Evolutionary conservation across 73 alveolate species (phyloP).

Genomic region (Tetrahymena borealis): DNA sequence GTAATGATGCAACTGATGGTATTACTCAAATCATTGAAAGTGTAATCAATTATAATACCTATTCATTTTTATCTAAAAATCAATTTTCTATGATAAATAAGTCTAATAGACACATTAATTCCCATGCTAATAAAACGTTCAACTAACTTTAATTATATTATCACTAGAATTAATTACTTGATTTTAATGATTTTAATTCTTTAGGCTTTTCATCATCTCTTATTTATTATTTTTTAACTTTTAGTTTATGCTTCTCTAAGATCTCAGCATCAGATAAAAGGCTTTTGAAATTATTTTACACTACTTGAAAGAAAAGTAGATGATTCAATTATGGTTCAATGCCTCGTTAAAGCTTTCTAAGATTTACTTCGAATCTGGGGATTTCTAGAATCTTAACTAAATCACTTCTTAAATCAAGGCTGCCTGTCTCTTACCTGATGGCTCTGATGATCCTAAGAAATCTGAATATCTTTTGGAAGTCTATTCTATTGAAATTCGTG

Average conservation of each 20-base stretch:
- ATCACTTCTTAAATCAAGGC: constrained; percentile 41
- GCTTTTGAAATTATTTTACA: constrained; percentile 53
- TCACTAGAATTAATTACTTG: too few species aligned
- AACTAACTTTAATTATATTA: too few species aligned
- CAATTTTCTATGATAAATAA: neutral
- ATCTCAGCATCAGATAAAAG: constrained; percentile 17
- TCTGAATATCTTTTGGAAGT: constrained; percentile 23
- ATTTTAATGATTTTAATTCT: too few species aligned
- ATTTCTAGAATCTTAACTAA: constrained; percentile 32
- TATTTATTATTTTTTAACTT: too few species aligned
- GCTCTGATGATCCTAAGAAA: constrained; percentile 40
- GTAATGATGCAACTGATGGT: constrained; percentile 70
- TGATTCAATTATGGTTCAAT: constrained; percentile 52
- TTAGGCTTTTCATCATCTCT: too few species aligned
- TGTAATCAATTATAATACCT: neutral
- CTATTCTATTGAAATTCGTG: constrained; percentile 20
- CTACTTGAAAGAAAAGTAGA: constrained; percentile 42
- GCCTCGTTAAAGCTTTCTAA: constrained; percentile 53
- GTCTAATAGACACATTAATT: too few species aligned
- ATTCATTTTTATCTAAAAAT: neutral
- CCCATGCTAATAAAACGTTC: too few species aligned
- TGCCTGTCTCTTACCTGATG: constrained; percentile 39
- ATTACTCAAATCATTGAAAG: constrained; percentile 59
- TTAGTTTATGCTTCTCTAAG: constrained; percentile 3
- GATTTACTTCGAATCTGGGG: constrained; percentile 48